Percentiles rank a stretch among this genome's conserved stretches.
Conservation (phyloP, 352 stramenopile species). For the Phytophthora ohioensis region DNA sequence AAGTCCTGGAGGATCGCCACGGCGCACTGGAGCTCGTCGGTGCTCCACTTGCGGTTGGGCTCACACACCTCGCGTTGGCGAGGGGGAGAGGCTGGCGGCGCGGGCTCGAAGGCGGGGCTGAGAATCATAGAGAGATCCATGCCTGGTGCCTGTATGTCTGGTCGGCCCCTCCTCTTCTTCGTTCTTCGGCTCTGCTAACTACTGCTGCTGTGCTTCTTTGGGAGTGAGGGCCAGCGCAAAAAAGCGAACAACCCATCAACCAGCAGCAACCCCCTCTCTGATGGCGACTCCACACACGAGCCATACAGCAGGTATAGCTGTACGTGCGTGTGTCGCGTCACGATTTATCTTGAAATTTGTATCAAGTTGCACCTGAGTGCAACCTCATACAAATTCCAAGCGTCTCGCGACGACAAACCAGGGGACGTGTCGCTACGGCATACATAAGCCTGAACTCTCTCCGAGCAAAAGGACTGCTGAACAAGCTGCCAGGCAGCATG, state of each 20-base stretch:
- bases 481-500: not conserved
- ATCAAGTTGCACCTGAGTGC: slow-evolving; percentile 39
- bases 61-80: slow-evolving; percentile 4
- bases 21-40: slow-evolving; percentile 66
- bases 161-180: slow-evolving; percentile 10
- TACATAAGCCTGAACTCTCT: not conserved
- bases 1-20: slow-evolving; percentile 77
- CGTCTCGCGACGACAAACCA: slow-evolving; percentile 23
- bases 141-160: slow-evolving; percentile 9
- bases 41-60: slow-evolving; percentile 45
- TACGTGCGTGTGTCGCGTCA: slow-evolving; percentile 61
- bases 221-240: slow-evolving; percentile 33
- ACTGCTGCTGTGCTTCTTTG: not conserved
- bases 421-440: slow-evolving; percentile 1
- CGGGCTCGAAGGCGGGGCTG: slow-evolving; percentile 42
- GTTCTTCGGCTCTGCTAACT: not conserved
- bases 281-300: slow-evolving; percentile 42
- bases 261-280: slow-evolving; percentile 36
- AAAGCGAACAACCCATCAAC: slow-evolving; percentile 37
- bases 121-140: slow-evolving; percentile 71
- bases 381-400: slow-evolving; percentile 29
- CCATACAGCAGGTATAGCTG: slow-evolving; percentile 36
- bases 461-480: not conserved
- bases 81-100: slow-evolving; percentile 7
- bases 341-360: slow-evolving; percentile 35